phyloP scores from a whole-genome alignment of 2,329 filamentous ascomycete species.

The Penicillium sp. region DNA sequence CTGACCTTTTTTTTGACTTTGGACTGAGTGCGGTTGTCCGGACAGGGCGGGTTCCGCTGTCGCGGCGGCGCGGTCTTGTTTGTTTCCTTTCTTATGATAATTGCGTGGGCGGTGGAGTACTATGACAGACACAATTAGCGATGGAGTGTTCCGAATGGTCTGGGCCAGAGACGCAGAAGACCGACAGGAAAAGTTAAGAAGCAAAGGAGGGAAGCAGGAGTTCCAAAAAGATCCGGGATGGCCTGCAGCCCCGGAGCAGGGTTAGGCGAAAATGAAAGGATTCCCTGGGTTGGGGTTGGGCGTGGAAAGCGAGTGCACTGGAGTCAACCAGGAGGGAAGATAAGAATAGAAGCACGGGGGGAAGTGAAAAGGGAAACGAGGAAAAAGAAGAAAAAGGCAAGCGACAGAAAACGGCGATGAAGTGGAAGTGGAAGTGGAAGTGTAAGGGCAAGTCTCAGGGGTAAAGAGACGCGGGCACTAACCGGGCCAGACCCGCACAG shows the following conservation, averaged over 20 bases:
- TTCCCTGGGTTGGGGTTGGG: conserved; percentile 12
- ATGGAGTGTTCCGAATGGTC: neutral
- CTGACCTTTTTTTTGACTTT: conserved; percentile 6
- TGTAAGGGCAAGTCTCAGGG: conserved; percentile 12
- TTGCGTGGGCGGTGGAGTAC: neutral
- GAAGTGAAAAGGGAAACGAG: neutral
- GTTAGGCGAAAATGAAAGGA: conserved; percentile 20
- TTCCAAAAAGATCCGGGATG: conserved; percentile 21
- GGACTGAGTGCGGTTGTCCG: neutral
- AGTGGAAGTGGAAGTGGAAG: too few species aligned
- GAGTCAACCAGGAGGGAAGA: conserved; percentile 15
- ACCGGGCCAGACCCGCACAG: conserved; percentile 9
- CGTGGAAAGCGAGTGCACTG: conserved; percentile 6
- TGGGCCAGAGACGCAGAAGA: neutral
- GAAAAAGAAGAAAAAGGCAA: neutral
- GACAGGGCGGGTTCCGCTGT: conserved; percentile 2
- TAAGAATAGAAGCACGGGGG: neutral
- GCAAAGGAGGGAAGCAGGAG: neutral
- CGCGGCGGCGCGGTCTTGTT: conserved; percentile 12
- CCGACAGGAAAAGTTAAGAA: neutral
- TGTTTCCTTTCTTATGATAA: conserved; percentile 17
- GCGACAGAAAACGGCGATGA: conserved; percentile 9
- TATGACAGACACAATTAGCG: too few species aligned
- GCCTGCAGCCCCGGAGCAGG: conserved; percentile 30
- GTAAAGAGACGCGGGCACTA: conserved; percentile 12